Conservation (phyloP, 1,284 basidiomycete species). For the Mycena sp. region DNA sequence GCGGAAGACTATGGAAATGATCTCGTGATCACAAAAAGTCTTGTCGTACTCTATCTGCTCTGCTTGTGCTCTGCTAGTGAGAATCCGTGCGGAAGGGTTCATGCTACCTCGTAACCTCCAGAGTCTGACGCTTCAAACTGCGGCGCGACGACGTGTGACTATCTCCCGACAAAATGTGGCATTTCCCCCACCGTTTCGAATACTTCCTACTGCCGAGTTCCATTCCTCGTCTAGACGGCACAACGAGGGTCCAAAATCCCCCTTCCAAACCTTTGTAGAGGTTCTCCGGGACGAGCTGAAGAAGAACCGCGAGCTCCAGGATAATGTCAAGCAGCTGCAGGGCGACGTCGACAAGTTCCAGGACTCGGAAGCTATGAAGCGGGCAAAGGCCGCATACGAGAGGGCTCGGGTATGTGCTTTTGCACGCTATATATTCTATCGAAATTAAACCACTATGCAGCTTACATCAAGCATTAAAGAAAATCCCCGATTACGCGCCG, state of each 20-base stretch:
- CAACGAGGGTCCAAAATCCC: slow-evolving; percentile 85
- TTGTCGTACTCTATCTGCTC: no score
- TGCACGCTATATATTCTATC: slow-evolving; percentile 16
- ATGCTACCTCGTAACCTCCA: slow-evolving; percentile 39
- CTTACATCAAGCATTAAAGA: slow-evolving; percentile 95
- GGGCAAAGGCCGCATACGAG: slow-evolving; percentile 91
- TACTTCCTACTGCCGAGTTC: slow-evolving; percentile 57
- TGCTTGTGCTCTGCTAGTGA: no score
- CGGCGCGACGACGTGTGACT: slow-evolving; percentile 41
- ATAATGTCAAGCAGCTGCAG: slow-evolving; percentile 96
- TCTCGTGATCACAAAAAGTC: no score
- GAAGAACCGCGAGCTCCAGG: slow-evolving; percentile 95
- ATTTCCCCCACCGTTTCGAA: slow-evolving; percentile 51
- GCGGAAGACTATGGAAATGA: no score
- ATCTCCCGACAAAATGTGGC: slow-evolving; percentile 32
- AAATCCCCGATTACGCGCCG: slow-evolving; percentile 91
- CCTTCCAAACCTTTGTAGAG: slow-evolving; percentile 96
- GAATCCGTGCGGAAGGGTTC: no score
- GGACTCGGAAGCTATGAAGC: slow-evolving; percentile 97
- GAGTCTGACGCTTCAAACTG: slow-evolving; percentile 32
- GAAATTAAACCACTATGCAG: slow-evolving; percentile 49
- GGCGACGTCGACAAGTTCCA: slow-evolving; percentile 98
- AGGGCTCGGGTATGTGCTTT: slow-evolving; percentile 82
- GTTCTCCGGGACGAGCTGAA: slow-evolving; percentile 91
- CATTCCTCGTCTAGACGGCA: slow-evolving; percentile 71